Conservation (phyloP, 345 rosid species). For the Aethionema arabicum region DNA sequence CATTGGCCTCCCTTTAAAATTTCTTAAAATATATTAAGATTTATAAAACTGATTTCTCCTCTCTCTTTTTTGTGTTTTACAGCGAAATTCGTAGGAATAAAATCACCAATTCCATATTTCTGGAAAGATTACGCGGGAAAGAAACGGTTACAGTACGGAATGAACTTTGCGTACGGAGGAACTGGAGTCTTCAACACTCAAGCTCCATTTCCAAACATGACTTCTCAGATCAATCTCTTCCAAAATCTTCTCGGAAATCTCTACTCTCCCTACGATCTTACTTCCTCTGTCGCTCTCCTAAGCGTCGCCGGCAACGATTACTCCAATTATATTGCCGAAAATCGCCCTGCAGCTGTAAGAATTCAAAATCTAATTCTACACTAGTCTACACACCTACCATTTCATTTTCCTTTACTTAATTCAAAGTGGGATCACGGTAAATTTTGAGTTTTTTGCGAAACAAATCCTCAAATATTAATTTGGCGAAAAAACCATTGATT, state of each 20-base stretch:
- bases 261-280: constrained; percentile 39
- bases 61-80: neutral
- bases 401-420: no score
- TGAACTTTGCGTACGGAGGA: constrained; percentile 91
- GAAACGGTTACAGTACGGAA: constrained; percentile 47
- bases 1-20: no score
- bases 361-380: neutral
- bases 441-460: no score
- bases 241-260: constrained; percentile 45
- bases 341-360: constrained; percentile 52
- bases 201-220: constrained; percentile 59
- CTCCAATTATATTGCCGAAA: constrained; percentile 38
- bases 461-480: no score
- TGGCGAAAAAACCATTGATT: no score
- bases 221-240: constrained; percentile 59
- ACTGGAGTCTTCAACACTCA: constrained; percentile 74
- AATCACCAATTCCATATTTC: constrained; percentile 66
- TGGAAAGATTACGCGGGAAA: constrained; percentile 43
- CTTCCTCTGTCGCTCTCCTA: constrained; percentile 56
- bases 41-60: no score
- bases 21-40: no score
- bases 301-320: constrained; percentile 83
- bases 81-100: constrained; percentile 61
- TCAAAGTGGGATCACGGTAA: no score
- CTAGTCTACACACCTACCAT: no score